A percentile compares a stretch with the other conserved stretches of the same genome.
phyloP scores from a whole-genome alignment of 495 filamentous ascomycete genomes.

The Daldinia decipiens region DNA sequence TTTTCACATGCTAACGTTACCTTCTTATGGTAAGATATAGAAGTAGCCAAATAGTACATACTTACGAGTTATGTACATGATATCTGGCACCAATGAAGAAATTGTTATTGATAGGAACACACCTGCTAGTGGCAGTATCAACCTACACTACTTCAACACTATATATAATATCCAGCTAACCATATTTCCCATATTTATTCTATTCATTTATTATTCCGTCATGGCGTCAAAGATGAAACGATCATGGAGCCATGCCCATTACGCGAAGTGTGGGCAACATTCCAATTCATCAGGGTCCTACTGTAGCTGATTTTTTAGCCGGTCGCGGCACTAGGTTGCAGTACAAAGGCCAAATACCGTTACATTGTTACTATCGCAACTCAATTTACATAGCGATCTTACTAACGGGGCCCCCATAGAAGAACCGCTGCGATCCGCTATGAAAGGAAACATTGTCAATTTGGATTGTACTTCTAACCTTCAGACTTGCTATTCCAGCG shows the following conservation, averaged over 20 bases:
- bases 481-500: not conserved
- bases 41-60: conserved; percentile 24
- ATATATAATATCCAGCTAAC: conserved; percentile 8
- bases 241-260: conserved; percentile 14
- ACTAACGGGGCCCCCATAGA: conserved; percentile 7
- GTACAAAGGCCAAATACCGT: conserved; percentile 24
- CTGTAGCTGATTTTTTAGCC: conserved; percentile 28
- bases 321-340: conserved; percentile 36
- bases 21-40: conserved; percentile 26
- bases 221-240: conserved; percentile 27
- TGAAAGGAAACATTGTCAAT: conserved; percentile 2
- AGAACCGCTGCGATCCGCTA: conserved; percentile 25
- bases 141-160: conserved; percentile 17
- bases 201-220: conserved; percentile 6
- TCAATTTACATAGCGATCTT: conserved; percentile 28
- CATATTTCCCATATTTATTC: conserved; percentile 12
- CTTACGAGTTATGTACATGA: conserved; percentile 14
- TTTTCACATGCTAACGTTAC: conserved; percentile 36
- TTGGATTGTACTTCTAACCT: conserved; percentile 8
- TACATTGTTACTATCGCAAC: conserved; percentile 29
- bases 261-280: conserved; percentile 14
- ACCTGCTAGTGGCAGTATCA: conserved; percentile 4
- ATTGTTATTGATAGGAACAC: conserved; percentile 32
- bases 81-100: conserved; percentile 19
- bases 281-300: conserved; percentile 20